A percentile compares a stretch with the other conserved stretches of the same genome.
These are phyloP conservation scores for Sporothrix brasiliensis DNA, from an alignment of 2,329 filamentous ascomycete genomes.

Conservation along the genomic window DNA sequence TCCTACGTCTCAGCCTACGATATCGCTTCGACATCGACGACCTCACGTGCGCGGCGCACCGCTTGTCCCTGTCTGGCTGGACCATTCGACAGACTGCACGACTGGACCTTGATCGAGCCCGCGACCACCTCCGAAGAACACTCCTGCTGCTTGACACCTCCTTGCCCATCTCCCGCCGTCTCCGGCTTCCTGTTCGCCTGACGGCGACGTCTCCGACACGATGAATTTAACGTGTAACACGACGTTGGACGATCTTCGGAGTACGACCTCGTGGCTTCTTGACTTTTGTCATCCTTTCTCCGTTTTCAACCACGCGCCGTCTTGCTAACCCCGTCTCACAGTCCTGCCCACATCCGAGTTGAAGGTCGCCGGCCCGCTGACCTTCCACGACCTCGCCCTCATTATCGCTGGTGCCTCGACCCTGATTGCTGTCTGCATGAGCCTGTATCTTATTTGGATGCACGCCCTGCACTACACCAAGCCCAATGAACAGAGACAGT, in stretches of 20 bases:
- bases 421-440: slow-evolving; percentile 55
- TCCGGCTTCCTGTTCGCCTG: neutral
- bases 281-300: neutral
- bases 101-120: neutral
- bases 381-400: slow-evolving; percentile 59
- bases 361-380: slow-evolving; percentile 52
- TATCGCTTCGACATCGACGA: neutral
- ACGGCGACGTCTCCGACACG: slow-evolving; percentile 24
- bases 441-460: slow-evolving; percentile 60
- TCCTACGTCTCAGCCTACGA: no score
- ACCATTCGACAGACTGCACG: neutral
- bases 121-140: slow-evolving; percentile 3
- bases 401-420: slow-evolving; percentile 55
- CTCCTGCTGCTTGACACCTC: neutral
- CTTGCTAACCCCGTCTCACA: slow-evolving; percentile 38
- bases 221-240: slow-evolving; percentile 50
- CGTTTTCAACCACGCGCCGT: neutral
- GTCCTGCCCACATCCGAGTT: slow-evolving; percentile 52
- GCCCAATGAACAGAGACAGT: slow-evolving; percentile 62
- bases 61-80: slow-evolving; percentile 2
- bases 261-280: slow-evolving; percentile 37
- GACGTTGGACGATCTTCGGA: slow-evolving; percentile 50
- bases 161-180: neutral
- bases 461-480: slow-evolving; percentile 65
- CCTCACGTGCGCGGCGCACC: neutral